Evolutionary conservation across 306 rosid species (phyloP), one percentile per base, ranked within the genome.

Genomic region (Casuarina equisetifolia): DNA sequence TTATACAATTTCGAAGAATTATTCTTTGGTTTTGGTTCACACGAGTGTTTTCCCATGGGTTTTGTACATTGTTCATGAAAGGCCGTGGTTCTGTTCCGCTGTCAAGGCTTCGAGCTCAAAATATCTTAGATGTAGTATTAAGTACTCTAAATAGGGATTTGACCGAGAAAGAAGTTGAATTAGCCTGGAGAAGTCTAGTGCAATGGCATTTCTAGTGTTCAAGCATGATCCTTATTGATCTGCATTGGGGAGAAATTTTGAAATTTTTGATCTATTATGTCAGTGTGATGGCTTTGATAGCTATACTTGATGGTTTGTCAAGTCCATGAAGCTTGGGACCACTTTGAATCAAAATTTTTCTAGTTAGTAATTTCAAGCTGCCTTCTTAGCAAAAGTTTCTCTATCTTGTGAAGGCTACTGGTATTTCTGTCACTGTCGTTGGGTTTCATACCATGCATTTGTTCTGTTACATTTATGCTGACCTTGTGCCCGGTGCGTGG

Each of bases 41-140:
- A 38, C 20, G 40, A 43, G 68, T 44, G 38, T 80, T 77, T 25
- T 54, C 61, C 50, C 35, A 39, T 25, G 19, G 2, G 53, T 64
- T 78, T 78, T 44, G 44, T 70, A 48, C 74, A 59, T 51, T 10
- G 55, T 3, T 54, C 59, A 54, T 25, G 32, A 25, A 25, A 25
- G 32, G 32, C 32, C 32, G 32, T 25, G 32, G 32, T 25, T 25
- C 32, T 25, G 32, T 25, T 25, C 32, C 32, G 32, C 32, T 0
- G 32, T 25, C 32, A 25, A 25, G 32, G 32, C 32, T 25, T 25
- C 32, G 32, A 25, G 32, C 32, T 25, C 32, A 25, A 25, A 25
- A 25, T 25, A 25, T 25, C 32, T 25, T 25, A 25, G 32, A 25
- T 25, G 32, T 25, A 25, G 32, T 25, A 25, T 25, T 25, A 25